phyloP scores from a whole-genome alignment of 2,329 filamentous ascomycete genomes.

The Microascus cirrosus region DNA sequence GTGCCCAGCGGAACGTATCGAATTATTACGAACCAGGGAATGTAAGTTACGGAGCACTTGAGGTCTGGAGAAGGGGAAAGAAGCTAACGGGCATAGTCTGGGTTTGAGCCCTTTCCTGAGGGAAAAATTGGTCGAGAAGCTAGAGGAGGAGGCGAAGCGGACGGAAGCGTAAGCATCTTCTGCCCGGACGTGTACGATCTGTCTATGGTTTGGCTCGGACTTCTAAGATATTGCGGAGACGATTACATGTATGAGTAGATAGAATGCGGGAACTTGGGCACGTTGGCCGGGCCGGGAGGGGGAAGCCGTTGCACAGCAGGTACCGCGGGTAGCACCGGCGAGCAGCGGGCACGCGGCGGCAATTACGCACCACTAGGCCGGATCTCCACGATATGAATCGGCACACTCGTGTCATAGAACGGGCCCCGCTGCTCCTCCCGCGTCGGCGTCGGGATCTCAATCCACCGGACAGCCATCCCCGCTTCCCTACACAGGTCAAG shows the following conservation, averaged over 20 bases:
- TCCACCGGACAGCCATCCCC: conserved; percentile 27
- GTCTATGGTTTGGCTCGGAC: background rate
- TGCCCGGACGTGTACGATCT: background rate
- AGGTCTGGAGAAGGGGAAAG: background rate
- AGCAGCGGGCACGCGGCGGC: background rate
- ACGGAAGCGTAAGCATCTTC: background rate
- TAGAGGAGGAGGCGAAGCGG: conserved; percentile 31
- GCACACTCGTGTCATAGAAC: conserved; percentile 50
- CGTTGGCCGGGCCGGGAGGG: background rate
- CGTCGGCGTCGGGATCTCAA: conserved; percentile 28
- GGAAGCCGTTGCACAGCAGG: too few relatives aligned
- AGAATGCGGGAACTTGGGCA: background rate
- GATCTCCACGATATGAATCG: conserved; percentile 37
- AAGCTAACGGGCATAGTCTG: conserved; percentile 26
- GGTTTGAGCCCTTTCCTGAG: conserved; percentile 42
- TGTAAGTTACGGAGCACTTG: conserved; percentile 36
- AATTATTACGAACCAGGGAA: conserved; percentile 53
- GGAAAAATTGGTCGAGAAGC: conserved; percentile 36
- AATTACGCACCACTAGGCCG: background rate
- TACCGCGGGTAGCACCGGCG: too few relatives aligned
- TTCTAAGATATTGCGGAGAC: background rate
- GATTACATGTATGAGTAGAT: background rate
- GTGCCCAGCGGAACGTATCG: conserved; percentile 53
- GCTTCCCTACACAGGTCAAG: conserved; percentile 42
- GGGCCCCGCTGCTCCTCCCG: conserved; percentile 42